Evolutionary conservation across 2,329 filamentous ascomycete genomes (phyloP), one percentile per base, ranked within the genome.

Genomic region (Helotiales sp.): DNA sequence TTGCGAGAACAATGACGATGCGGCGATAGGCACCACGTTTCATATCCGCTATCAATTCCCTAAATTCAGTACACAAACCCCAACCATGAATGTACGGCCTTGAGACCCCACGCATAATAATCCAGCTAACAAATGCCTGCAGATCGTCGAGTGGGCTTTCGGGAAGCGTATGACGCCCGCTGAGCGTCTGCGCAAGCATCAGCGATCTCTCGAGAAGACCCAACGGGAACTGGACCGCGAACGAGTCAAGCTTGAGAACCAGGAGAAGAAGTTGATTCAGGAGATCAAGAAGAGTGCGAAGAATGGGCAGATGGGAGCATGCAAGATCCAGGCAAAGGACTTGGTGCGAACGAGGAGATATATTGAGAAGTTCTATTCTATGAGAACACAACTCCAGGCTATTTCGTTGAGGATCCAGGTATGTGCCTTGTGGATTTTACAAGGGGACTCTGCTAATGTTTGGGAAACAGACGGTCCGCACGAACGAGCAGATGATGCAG

Each of bases 401-500:
- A 97, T 99, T 74, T 97, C 93, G 15, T 82, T 99, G 63, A 89
- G 95, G 52, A 94, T 99, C 77, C 96, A 98, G 88, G 93, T 96
- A 82, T 58, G 70, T 59, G 40, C 32, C 4, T 24, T 28, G 34
- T 6, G 22, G n/a, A 47, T 28, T 26, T 63, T 45, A 13, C 32
- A 17, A 20, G 6, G 45, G 4, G 28, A 45, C 26, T 50, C 17
- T 24, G 52, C 59, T 61, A 30, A 67, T 49, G 43, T 55, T 55
- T 37, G 34, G 32, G 11, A 17, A 15, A 40, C 75, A 97, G 93
- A 99, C 96, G 59, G 95, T 98, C 71, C 90, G 96, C 71, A 97
- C 94, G 73, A 99, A 99, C 80, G 96, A 99, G 80, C 95, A 98
- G 81, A 99, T 99, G 96, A 97, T 97, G 94, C 93, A 97, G 80